Evolutionary conservation across 148 eudicot species (phyloP).

Genomic region (Vaccinium vitisidaea): DNA sequence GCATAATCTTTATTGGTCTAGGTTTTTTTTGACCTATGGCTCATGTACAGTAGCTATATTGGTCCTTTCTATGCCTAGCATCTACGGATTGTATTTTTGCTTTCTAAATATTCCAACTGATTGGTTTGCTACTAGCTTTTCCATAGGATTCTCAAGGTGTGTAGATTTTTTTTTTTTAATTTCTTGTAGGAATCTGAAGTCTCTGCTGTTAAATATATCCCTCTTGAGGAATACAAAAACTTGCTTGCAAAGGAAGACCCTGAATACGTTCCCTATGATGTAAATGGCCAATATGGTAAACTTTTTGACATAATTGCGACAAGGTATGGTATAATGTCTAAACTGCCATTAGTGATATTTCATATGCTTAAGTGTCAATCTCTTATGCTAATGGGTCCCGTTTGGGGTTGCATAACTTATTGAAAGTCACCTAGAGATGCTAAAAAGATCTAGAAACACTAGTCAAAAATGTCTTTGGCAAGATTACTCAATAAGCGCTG

Average conservation of each 20-base stretch:
- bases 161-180: not conserved
- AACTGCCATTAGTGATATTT: not conserved
- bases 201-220: constrained; percentile 85
- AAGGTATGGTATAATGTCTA: constrained; percentile 42
- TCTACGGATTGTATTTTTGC: not conserved
- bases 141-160: not conserved
- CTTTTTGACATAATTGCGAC: constrained; percentile 57
- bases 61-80: not conserved
- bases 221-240: constrained; percentile 63
- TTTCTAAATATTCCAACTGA: not conserved
- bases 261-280: constrained; percentile 73
- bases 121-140: not conserved
- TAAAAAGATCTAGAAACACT: not conserved
- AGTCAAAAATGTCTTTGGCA: not conserved
- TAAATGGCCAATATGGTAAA: constrained; percentile 69
- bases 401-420: not conserved
- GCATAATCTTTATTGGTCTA: not conserved
- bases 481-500: not conserved
- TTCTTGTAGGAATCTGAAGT: constrained; percentile 84
- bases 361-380: not conserved
- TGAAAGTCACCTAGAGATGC: not conserved
- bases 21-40: not conserved
- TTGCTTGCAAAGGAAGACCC: constrained; percentile 72
- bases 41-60: not conserved
- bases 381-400: not conserved